Conservation (phyloP, 768 basidiomycete species). For the Podaxis sp. region DNA sequence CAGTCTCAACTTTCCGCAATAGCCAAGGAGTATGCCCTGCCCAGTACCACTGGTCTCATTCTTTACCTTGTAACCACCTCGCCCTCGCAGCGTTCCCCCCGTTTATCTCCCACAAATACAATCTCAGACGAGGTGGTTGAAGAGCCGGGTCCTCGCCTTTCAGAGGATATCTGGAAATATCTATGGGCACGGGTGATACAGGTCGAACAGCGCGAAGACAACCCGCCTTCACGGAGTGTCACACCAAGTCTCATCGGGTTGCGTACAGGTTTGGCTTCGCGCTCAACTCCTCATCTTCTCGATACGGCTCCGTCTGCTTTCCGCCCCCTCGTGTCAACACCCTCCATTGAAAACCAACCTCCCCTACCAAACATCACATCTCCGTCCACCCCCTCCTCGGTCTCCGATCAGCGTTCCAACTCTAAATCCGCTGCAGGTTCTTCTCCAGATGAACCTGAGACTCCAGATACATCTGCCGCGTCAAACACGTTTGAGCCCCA, state of each 20-base stretch:
- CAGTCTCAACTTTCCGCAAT: conserved; percentile 84
- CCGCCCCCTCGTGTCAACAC: conserved; percentile 49
- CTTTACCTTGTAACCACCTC: conserved; percentile 68
- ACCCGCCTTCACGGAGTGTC: conserved; percentile 31
- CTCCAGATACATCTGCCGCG: conserved; percentile 54
- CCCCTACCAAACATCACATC: conserved; percentile 44
- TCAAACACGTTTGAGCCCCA: conserved; percentile 25
- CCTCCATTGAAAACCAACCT: conserved; percentile 33
- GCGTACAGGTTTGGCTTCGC: conserved; percentile 33
- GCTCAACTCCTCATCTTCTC: conserved; percentile 41
- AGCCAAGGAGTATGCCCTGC: conserved; percentile 90
- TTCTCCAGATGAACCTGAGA: conserved; percentile 48
- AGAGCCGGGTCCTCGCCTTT: conserved; percentile 77
- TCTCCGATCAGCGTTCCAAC: conserved; percentile 46
- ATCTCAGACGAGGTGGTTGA: conserved; percentile 35
- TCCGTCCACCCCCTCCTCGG: conserved; percentile 53
- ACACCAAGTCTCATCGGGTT: conserved; percentile 40
- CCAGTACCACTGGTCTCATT: conserved; percentile 79
- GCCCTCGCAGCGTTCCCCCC: conserved; percentile 19
- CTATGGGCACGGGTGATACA: conserved; percentile 77
- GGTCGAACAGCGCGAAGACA: conserved; percentile 55
- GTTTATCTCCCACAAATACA: conserved; percentile 4
- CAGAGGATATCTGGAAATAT: conserved; percentile 85
- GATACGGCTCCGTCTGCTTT: conserved; percentile 32
- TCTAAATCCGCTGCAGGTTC: conserved; percentile 46